Evolutionary conservation across 345 rosid genomes (phyloP).

Genomic region (Excoecaria agallocha): DNA sequence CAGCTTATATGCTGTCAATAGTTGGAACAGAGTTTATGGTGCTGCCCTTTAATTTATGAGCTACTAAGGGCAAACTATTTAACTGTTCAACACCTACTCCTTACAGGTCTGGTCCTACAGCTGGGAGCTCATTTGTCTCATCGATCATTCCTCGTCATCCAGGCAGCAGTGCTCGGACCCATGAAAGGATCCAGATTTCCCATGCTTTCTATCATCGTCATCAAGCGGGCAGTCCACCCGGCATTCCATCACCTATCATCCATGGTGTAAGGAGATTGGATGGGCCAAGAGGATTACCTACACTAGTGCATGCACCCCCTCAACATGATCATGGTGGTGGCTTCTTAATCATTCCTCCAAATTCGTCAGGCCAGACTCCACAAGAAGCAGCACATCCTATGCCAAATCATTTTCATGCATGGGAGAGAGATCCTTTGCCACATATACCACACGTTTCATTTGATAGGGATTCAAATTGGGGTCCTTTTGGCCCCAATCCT

Average conservation of each 20-base stretch:
- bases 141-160: slow-evolving; percentile 46
- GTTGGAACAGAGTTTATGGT: not conserved
- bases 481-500: slow-evolving; percentile 26
- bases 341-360: slow-evolving; percentile 48
- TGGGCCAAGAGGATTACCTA: slow-evolving; percentile 35
- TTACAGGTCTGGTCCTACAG: slow-evolving; percentile 48
- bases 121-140: slow-evolving; percentile 38
- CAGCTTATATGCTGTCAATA: not conserved
- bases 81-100: slow-evolving; percentile 8
- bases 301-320: slow-evolving; percentile 27
- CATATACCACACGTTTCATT: slow-evolving; percentile 10
- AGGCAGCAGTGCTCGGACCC: slow-evolving; percentile 41
- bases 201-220: slow-evolving; percentile 43
- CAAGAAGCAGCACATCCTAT: slow-evolving; percentile 43
- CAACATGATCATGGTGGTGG: slow-evolving; percentile 45
- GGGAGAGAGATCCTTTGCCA: slow-evolving; percentile 58
- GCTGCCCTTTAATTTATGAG: not conserved
- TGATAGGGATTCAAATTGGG: slow-evolving; percentile 38
- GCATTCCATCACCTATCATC: slow-evolving; percentile 33
- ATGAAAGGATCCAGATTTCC: slow-evolving; percentile 45
- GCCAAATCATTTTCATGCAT: slow-evolving; percentile 44
- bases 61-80: not conserved
- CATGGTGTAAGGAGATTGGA: slow-evolving; percentile 46
- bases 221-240: slow-evolving; percentile 40
- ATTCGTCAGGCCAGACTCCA: slow-evolving; percentile 37